Percentiles rank a stretch among this genome's conserved stretches.
phyloP scores from a whole-genome alignment of 1,284 basidiomycete species.

The Marasmius fiardii region DNA sequence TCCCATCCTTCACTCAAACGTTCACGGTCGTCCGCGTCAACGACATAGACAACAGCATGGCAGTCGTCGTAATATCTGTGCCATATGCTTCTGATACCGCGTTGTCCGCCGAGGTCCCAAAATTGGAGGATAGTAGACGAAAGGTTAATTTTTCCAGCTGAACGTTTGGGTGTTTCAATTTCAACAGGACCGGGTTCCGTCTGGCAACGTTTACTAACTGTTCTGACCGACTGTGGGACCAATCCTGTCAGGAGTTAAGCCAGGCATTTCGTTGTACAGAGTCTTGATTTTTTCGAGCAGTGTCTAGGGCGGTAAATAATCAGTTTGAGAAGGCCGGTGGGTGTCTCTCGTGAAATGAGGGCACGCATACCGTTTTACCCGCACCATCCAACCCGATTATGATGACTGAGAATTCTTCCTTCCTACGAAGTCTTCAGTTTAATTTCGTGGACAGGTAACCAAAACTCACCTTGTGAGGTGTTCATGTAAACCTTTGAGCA shows the following conservation, averaged over 20 bases:
- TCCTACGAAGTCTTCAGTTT: constrained; percentile 39
- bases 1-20: constrained; percentile 90
- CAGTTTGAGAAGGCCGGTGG: too few species aligned
- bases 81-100: constrained; percentile 91
- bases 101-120: constrained; percentile 92
- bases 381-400: constrained; percentile 89
- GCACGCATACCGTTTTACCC: constrained; percentile 79
- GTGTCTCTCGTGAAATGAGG: background rate
- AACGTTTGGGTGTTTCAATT: background rate
- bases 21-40: constrained; percentile 86
- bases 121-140: constrained; percentile 92
- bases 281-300: constrained; percentile 92
- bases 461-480: constrained; percentile 77
- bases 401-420: constrained; percentile 92
- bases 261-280: constrained; percentile 81
- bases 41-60: constrained; percentile 89
- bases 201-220: constrained; percentile 49
- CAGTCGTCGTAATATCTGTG: constrained; percentile 91
- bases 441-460: too few species aligned
- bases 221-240: constrained; percentile 94
- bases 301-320: constrained; percentile 54
- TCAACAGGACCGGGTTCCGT: background rate
- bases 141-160: constrained; percentile 88
- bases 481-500: constrained; percentile 75
- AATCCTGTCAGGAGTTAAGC: constrained; percentile 85